Evolutionary conservation across 2,329 filamentous ascomycete species (phyloP).

Genomic region (Xenosphaeropsis pyriputrescens): DNA sequence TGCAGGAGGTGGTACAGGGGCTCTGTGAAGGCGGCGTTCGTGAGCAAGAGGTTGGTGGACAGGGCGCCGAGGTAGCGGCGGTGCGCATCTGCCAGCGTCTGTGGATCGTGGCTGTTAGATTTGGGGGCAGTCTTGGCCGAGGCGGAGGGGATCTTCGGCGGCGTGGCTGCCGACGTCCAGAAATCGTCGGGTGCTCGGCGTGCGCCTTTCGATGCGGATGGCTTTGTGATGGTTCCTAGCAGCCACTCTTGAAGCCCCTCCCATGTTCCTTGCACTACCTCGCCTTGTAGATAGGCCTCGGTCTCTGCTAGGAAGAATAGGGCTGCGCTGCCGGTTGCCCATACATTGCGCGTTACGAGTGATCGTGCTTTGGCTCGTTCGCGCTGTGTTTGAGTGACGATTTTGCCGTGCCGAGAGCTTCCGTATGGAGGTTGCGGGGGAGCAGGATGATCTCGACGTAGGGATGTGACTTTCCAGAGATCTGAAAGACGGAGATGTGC

Average conservation of each 20-base stretch:
- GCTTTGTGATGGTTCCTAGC: constrained; percentile 14
- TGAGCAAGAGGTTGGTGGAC: constrained; percentile 49
- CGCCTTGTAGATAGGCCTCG: constrained; percentile 77
- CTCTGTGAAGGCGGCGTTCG: constrained; percentile 45
- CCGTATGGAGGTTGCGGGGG: constrained; percentile 51
- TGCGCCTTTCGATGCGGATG: constrained; percentile 3
- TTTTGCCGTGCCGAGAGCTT: constrained; percentile 42
- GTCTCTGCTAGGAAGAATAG: constrained; percentile 84
- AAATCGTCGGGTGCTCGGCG: constrained; percentile 4
- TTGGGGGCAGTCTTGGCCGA: constrained; percentile 4
- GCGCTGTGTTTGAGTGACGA: constrained; percentile 45
- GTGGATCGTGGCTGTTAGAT: constrained; percentile 52
- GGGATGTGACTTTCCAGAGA: constrained; percentile 71
- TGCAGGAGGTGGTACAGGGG: constrained; percentile 51
- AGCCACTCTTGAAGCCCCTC: constrained; percentile 69
- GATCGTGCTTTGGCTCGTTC: constrained; percentile 48
- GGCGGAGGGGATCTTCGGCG: constrained; percentile 1
- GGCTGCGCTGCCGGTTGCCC: constrained; percentile 79
- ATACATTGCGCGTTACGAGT: constrained; percentile 62
- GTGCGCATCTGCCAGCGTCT: constrained; percentile 71
- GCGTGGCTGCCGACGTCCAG: background rate
- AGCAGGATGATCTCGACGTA: constrained; percentile 64
- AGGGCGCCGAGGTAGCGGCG: constrained; percentile 60
- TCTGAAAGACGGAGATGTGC: constrained; percentile 74
- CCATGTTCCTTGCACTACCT: constrained; percentile 73